These are phyloP conservation scores for Blastomyces gilchristii DNA, from an alignment of 2,329 filamentous ascomycete species.

Conservation along the genomic window DNA sequence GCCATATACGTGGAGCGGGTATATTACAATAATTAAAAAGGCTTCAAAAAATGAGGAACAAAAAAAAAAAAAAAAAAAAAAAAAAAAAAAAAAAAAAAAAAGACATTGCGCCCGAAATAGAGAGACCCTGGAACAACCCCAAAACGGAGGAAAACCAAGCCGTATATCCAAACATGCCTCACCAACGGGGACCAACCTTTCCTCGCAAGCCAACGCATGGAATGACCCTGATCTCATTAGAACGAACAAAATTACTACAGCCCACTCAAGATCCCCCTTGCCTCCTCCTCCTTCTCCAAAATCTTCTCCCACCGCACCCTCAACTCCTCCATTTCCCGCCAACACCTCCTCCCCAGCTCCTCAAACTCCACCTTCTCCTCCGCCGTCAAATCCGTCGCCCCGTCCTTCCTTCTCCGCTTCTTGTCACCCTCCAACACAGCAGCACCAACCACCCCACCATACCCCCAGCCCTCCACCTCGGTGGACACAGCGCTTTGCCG, in stretches of 20 bases:
- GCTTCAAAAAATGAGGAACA: no score
- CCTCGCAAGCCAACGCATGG: neutral
- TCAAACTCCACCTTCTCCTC: constrained; percentile 32
- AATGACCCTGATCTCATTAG: constrained; percentile 1
- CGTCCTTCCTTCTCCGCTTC: constrained; percentile 48
- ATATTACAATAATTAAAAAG: neutral
- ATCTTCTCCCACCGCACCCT: constrained; percentile 31
- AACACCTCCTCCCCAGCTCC: constrained; percentile 32
- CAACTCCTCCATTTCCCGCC: constrained; percentile 36
- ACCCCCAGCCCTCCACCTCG: constrained; percentile 79
- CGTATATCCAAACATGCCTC: neutral
- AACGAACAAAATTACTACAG: neutral
- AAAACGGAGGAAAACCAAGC: neutral
- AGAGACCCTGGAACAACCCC: neutral
- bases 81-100: neutral
- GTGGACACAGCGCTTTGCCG: constrained; percentile 58
- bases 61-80: neutral
- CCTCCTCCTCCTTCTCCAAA: constrained; percentile 26
- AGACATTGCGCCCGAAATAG: neutral
- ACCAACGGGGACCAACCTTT: neutral
- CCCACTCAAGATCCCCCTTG: neutral
- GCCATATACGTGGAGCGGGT: neutral
- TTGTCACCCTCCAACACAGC: constrained; percentile 42
- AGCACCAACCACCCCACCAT: constrained; percentile 45
- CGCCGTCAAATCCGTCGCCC: constrained; percentile 47